Evolutionary conservation across 768 basidiomycete species (phyloP).

Genomic region (Kwoniella mangroviensis): DNA sequence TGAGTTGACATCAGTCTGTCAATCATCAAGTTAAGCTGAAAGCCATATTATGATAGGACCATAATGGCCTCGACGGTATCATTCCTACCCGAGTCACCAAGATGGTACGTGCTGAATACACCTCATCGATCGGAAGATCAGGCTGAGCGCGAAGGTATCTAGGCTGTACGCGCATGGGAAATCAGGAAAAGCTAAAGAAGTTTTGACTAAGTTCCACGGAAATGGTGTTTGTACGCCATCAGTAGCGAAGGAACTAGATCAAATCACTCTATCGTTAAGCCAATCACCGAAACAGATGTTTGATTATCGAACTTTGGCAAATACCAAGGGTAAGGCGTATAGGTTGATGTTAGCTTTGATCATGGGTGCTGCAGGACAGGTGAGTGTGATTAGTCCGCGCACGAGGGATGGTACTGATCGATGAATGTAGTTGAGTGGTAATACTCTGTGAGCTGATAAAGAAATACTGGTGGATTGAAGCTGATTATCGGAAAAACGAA

Average conservation of each 20-base stretch:
- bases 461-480: neutral
- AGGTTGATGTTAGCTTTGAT: constrained; percentile 32
- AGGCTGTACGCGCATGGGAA: constrained; percentile 41
- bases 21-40: neutral
- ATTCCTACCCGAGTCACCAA: constrained; percentile 42
- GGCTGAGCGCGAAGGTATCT: neutral
- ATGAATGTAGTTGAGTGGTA: neutral
- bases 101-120: constrained; percentile 32
- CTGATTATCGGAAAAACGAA: neutral
- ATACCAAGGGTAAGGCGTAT: constrained; percentile 25
- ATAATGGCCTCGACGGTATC: constrained; percentile 25
- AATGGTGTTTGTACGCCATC: constrained; percentile 28
- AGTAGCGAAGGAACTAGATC: constrained; percentile 33
- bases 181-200: constrained; percentile 24
- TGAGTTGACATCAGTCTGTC: constrained; percentile 4
- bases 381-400: constrained; percentile 1
- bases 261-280: constrained; percentile 22
- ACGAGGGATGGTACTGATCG: neutral
- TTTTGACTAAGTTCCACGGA: constrained; percentile 37
- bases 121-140: neutral
- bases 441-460: constrained; percentile 7
- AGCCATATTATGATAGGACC: neutral
- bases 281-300: constrained; percentile 20
- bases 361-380: constrained; percentile 35
- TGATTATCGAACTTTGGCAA: constrained; percentile 21